Conservation (phyloP, 345 rosid species). For the Gossypium herbaceum region DNA sequence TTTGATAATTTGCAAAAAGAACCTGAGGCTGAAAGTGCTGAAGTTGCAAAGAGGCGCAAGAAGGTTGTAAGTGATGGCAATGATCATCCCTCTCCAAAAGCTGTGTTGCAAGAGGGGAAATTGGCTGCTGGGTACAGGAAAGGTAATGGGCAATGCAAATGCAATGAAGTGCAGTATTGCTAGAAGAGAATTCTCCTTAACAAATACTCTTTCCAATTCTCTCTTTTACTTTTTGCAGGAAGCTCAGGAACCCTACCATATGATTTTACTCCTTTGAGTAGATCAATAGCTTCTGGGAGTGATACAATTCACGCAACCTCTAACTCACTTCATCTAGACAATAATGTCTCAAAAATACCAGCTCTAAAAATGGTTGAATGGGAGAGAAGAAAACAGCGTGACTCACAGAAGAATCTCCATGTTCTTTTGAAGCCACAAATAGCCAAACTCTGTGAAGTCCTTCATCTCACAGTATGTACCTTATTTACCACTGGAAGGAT, state of each 20-base stretch:
- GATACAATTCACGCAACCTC: slow-evolving; percentile 17
- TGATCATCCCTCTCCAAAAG: slow-evolving; percentile 26
- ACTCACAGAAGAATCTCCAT: slow-evolving; percentile 61
- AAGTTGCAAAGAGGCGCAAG: slow-evolving; percentile 50
- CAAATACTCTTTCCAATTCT: slow-evolving; percentile 1
- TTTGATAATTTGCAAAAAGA: slow-evolving; percentile 25
- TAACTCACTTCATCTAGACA: slow-evolving; percentile 17
- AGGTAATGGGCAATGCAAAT: slow-evolving; percentile 8
- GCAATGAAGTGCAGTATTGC: not conserved
- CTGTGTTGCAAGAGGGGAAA: slow-evolving; percentile 8
- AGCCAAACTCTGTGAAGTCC: slow-evolving; percentile 57
- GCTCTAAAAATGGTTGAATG: slow-evolving; percentile 30
- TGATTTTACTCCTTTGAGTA: slow-evolving; percentile 24
- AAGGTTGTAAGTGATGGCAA: slow-evolving; percentile 34
- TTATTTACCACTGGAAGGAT: slow-evolving; percentile 18
- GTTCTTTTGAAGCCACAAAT: slow-evolving; percentile 54
- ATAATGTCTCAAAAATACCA: slow-evolving; percentile 30
- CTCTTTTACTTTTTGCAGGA: slow-evolving; percentile 41
- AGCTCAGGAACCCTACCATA: slow-evolving; percentile 25
- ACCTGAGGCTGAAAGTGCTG: slow-evolving; percentile 29
- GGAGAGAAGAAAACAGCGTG: slow-evolving; percentile 33
- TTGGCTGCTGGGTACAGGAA: not conserved
- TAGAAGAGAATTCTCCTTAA: not conserved
- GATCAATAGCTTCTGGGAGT: slow-evolving; percentile 19
- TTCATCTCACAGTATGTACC: slow-evolving; percentile 57